Percentiles rank a stretch among this genome's conserved stretches.
Evolutionary conservation across 2,329 filamentous ascomycete species (phyloP).

Genomic region (Fusarium dimerum): DNA sequence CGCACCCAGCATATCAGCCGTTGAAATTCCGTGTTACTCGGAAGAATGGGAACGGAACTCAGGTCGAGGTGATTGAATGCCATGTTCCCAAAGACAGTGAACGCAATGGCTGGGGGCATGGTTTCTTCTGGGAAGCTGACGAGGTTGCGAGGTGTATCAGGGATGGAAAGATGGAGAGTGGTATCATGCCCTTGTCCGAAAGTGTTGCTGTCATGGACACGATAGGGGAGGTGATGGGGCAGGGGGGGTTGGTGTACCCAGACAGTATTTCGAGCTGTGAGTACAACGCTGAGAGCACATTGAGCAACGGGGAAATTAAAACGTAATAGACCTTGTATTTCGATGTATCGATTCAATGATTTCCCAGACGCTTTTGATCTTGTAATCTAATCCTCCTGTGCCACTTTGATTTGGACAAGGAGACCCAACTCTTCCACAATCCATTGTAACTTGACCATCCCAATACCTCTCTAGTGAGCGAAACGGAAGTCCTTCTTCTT

Average conservation of each 20-base stretch:
- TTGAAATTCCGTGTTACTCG: neutral
- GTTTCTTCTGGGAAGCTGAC: slow-evolving; percentile 86
- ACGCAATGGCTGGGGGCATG: slow-evolving; percentile 53
- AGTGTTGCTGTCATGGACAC: slow-evolving; percentile 76
- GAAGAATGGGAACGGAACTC: slow-evolving; percentile 6
- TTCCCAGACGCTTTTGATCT: too few species aligned
- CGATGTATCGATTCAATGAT: too few species aligned
- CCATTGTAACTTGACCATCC: neutral
- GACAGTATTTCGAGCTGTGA: neutral
- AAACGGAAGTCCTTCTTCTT: slow-evolving; percentile 19
- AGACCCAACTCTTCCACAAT: too few species aligned
- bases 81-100: slow-evolving; percentile 18
- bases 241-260: slow-evolving; percentile 49
- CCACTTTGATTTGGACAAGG: too few species aligned
- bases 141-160: slow-evolving; percentile 61
- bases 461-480: slow-evolving; percentile 11
- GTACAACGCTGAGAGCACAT: neutral
- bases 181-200: slow-evolving; percentile 66
- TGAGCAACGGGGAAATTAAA: neutral
- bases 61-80: neutral
- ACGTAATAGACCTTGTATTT: neutral
- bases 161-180: slow-evolving; percentile 61
- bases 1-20: slow-evolving; percentile 1
- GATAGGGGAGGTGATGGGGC: slow-evolving; percentile 50
- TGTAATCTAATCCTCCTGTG: too few species aligned